These are phyloP conservation scores for Backusella luteola DNA, from an alignment of 192 early-diverging fungal species.

Conservation along the genomic window DNA sequence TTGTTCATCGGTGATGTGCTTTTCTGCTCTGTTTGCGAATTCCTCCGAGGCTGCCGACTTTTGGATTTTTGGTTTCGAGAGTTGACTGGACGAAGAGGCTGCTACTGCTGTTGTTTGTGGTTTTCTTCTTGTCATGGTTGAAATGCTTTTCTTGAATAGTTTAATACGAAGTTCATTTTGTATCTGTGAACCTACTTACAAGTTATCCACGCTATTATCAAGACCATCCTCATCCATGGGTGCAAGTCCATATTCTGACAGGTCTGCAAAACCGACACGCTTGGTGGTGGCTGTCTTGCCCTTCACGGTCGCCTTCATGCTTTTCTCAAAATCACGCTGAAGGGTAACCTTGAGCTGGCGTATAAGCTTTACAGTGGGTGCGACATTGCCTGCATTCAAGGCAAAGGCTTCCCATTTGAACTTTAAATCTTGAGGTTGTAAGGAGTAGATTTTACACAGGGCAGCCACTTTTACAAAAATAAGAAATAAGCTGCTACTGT, in stretches of 20 bases:
- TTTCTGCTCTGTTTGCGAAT: slow-evolving; percentile 45
- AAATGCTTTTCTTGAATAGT: not conserved
- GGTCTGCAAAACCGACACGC: not conserved
- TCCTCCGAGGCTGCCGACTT: slow-evolving; percentile 21
- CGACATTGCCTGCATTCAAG: slow-evolving; percentile 5
- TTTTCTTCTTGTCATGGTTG: not conserved
- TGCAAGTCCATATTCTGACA: not conserved
- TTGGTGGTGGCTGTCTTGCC: not conserved
- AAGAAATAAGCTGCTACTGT: not conserved
- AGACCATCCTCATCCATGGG: slow-evolving; percentile 8
- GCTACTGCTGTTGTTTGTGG: not conserved
- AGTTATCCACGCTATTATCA: slow-evolving; percentile 16
- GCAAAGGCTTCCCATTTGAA: slow-evolving; percentile 40
- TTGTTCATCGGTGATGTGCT: slow-evolving; percentile 50
- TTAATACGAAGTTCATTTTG: not conserved
- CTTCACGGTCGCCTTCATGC: not conserved
- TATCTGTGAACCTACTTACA: not conserved
- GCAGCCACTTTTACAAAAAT: slow-evolving; percentile 14
- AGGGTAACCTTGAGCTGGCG: slow-evolving; percentile 17
- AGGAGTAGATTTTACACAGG: slow-evolving; percentile 27
- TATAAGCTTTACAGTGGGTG: slow-evolving; percentile 24
- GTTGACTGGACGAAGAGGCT: not conserved
- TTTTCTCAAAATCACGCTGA: slow-evolving; percentile 28
- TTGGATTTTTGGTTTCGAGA: not conserved
- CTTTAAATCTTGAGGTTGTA: slow-evolving; percentile 21